Evolutionary conservation across 2,329 filamentous ascomycete genomes (phyloP).

Genomic region (Aspergillus thermomutatus): DNA sequence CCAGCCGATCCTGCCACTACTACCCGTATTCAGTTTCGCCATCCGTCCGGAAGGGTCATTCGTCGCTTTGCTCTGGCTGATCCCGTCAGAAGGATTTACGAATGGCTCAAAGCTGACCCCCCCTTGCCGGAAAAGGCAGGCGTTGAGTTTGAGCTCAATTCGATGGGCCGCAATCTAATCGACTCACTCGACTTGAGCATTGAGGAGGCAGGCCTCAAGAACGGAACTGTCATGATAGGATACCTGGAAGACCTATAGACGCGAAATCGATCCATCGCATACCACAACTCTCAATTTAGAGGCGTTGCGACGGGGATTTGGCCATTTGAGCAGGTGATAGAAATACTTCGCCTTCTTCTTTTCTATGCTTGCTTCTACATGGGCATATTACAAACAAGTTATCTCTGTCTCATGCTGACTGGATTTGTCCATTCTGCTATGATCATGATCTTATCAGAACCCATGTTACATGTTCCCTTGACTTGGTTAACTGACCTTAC

Average conservation of each 20-base stretch:
- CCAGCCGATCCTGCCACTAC: slow-evolving; percentile 65
- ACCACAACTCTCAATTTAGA: neutral
- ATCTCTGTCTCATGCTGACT: neutral
- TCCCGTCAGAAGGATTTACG: slow-evolving; percentile 77
- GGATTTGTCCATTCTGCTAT: neutral
- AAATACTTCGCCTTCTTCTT: neutral
- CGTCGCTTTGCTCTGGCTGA: slow-evolving; percentile 78
- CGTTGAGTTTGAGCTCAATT: slow-evolving; percentile 80
- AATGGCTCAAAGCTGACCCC: slow-evolving; percentile 85
- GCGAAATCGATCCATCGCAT: neutral
- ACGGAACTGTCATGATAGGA: slow-evolving; percentile 93
- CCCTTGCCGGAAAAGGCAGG: slow-evolving; percentile 77
- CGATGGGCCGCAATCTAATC: slow-evolving; percentile 82
- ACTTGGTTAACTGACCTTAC: too few species aligned
- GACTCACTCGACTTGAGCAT: slow-evolving; percentile 71
- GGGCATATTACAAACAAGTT: neutral
- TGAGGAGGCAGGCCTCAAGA: slow-evolving; percentile 79
- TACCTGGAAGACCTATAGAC: slow-evolving; percentile 60
- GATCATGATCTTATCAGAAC: neutral
- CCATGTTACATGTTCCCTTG: neutral
- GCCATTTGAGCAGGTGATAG: neutral
- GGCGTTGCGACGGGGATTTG: neutral
- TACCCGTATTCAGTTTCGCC: slow-evolving; percentile 89
- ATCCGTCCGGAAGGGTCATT: slow-evolving; percentile 79
- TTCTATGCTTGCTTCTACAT: neutral